A percentile compares a stretch with the other conserved stretches of the same genome.
Conservation (phyloP, 495 filamentous ascomycete species). For the Letharia columbiana region DNA sequence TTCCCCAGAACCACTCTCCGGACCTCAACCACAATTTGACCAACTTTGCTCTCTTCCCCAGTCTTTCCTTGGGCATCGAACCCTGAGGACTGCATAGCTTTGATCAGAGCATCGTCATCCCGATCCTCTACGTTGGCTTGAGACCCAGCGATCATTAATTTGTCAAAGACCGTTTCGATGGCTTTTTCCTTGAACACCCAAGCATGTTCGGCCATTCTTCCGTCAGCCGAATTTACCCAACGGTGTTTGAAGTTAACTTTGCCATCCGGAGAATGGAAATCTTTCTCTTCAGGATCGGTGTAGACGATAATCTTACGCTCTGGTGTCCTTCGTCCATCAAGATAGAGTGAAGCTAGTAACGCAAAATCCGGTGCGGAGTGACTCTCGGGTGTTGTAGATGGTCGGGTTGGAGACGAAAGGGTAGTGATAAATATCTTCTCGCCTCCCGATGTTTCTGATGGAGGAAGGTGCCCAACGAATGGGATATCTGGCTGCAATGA, state of each 20-base stretch:
- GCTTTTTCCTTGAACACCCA: slow-evolving; percentile 30
- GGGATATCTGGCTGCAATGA: slow-evolving; percentile 24
- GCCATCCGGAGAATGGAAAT: slow-evolving; percentile 19
- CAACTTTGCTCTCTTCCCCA: slow-evolving; percentile 16
- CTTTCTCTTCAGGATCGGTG: slow-evolving; percentile 21
- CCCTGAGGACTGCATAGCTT: slow-evolving; percentile 19
- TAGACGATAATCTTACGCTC: slow-evolving; percentile 26
- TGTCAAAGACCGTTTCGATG: slow-evolving; percentile 28
- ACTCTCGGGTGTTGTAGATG: neutral
- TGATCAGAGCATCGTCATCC: slow-evolving; percentile 22
- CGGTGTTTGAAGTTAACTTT: slow-evolving; percentile 19
- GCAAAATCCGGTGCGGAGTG: slow-evolving; percentile 17
- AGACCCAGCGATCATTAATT: slow-evolving; percentile 18
- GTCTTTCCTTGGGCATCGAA: slow-evolving; percentile 5
- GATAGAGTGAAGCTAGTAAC: slow-evolving; percentile 26
- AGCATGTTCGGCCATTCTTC: slow-evolving; percentile 19
- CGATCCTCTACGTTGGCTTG: neutral
- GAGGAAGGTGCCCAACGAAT: slow-evolving; percentile 2
- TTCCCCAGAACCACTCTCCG: slow-evolving; percentile 23
- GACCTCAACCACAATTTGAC: slow-evolving; percentile 29
- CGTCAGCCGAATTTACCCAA: slow-evolving; percentile 21
- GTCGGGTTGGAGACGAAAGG: neutral
- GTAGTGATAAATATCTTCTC: neutral
- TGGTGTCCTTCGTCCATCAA: slow-evolving; percentile 26
- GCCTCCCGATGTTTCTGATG: neutral